Conservation (phyloP, 1,139 yeast species). For the Geotrichum restrictum region DNA sequence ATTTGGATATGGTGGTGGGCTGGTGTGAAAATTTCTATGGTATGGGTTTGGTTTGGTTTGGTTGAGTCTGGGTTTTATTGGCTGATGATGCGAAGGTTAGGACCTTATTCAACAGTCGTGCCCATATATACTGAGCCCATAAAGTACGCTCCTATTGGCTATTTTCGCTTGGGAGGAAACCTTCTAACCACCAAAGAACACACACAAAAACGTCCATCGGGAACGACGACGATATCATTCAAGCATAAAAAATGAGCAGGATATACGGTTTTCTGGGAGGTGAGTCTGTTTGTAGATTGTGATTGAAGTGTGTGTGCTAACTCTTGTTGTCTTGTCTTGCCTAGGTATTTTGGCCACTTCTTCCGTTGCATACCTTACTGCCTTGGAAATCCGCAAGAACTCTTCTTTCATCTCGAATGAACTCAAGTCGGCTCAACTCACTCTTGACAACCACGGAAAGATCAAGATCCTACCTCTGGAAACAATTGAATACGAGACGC, state of each 20-base stretch:
- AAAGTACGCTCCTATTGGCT: constrained; percentile 12
- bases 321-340: constrained; percentile 21
- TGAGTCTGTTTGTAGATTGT: constrained; percentile 25
- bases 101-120: background rate
- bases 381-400: constrained; percentile 52
- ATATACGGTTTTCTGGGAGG: constrained; percentile 66
- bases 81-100: constrained; percentile 2
- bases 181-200: constrained; percentile 6
- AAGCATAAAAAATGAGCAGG: constrained; percentile 47
- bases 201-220: background rate
- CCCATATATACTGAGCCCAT: constrained; percentile 7
- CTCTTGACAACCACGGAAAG: constrained; percentile 44
- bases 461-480: constrained; percentile 30
- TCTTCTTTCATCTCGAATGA: constrained; percentile 48
- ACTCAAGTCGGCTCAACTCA: constrained; percentile 47
- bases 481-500: constrained; percentile 41
- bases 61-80: constrained; percentile 9
- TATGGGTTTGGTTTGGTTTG: background rate
- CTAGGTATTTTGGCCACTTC: constrained; percentile 66
- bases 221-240: too few species aligned
- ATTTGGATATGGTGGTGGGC: too few species aligned
- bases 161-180: background rate
- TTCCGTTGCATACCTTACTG: constrained; percentile 61
- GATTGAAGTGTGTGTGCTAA: background rate
- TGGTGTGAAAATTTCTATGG: constrained; percentile 6